Base-by-base conservation (phyloP, 305 asterid genomes). In the Fraxinus dipetala region DNA sequence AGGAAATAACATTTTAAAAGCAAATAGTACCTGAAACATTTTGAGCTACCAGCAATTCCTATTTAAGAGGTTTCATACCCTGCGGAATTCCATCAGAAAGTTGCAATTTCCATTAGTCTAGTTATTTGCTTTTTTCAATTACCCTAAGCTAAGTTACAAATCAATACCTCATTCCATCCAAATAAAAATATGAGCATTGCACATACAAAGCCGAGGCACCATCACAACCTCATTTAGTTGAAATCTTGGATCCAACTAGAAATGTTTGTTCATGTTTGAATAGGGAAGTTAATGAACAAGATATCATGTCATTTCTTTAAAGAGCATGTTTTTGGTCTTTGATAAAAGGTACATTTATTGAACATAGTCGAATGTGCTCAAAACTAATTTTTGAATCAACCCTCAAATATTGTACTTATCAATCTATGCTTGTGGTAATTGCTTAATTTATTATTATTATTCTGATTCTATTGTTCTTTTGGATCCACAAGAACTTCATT, bases 41-140 rank as follows among this genome's bases (percentile, higher is more conserved):
- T 48, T 43, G 26, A 59, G 75, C 82, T 16, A 72, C 79, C 82
- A 45, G 45, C 51, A 40, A 77, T 59, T 87, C 85, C 88, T 92
- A 92, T 83, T 91, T 92, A 82, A 92, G 95, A 45, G 92, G 93
- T 89, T 88, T 92, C 90, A 91, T 82, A 78, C 93, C 95, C 97
- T 92, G 82, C 36, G 34, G 74, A 56, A 79, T 75, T 74, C 45
- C 78, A 80, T 31, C 6, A 36, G 78, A 81, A 84, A 74, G 40
- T 81, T 36, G 81, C 56, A 70, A 75, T 43, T 18, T 78, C 43
- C 30, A 31, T 73, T 34, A 80, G 78, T 9, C 48, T 13, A 28
- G 67, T 24, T 63, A 36, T 38, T 16, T 51, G 67, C 82, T 48
- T 72, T 48, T 24, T 65, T 16, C 8, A 10, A 20, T 67, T 72